These are phyloP conservation scores for Tillandsia fasciculata DNA, from an alignment of 176 grass and related monocot species.

Conservation along the genomic window DNA sequence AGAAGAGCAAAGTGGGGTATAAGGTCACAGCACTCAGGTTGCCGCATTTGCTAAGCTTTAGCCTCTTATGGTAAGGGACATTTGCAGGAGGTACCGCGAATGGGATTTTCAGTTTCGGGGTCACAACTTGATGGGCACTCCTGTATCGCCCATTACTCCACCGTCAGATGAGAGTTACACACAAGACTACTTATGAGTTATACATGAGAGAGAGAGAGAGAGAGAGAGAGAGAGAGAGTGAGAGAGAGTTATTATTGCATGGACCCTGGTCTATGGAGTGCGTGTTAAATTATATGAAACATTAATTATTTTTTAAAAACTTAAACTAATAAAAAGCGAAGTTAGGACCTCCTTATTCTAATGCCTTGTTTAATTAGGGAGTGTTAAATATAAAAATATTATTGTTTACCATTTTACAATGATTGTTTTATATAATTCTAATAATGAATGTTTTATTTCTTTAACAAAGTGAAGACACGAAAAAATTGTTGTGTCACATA, in stretches of 20 bases:
- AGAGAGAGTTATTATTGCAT: not conserved
- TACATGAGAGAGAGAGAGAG: constrained; percentile 10
- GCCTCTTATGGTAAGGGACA: constrained; percentile 21
- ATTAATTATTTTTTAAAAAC: too few relatives aligned
- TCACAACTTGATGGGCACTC: constrained; percentile 18
- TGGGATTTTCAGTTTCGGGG: constrained; percentile 38
- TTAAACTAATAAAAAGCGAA: too few relatives aligned
- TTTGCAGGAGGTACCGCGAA: constrained; percentile 26
- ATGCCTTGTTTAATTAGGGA: too few relatives aligned
- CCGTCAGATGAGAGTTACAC: constrained; percentile 15
- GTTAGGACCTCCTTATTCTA: too few relatives aligned
- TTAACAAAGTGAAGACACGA: too few relatives aligned
- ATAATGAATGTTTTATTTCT: too few relatives aligned
- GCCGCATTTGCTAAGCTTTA: constrained; percentile 16
- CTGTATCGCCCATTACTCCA: constrained; percentile 17
- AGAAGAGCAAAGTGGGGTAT: not conserved
- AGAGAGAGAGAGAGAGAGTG: constrained; percentile 13
- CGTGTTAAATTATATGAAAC: too few relatives aligned
- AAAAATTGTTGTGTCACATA: too few relatives aligned
- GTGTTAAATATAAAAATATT: too few relatives aligned
- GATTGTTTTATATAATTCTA: too few relatives aligned
- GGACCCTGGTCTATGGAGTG: too few relatives aligned
- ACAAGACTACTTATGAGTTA: not conserved
- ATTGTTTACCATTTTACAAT: too few relatives aligned
- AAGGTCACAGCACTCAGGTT: constrained; percentile 5